Percentiles rank a stretch among this genome's conserved stretches.
phyloP scores from a whole-genome alignment of 345 rosid genomes.

The Citrus glauca region DNA sequence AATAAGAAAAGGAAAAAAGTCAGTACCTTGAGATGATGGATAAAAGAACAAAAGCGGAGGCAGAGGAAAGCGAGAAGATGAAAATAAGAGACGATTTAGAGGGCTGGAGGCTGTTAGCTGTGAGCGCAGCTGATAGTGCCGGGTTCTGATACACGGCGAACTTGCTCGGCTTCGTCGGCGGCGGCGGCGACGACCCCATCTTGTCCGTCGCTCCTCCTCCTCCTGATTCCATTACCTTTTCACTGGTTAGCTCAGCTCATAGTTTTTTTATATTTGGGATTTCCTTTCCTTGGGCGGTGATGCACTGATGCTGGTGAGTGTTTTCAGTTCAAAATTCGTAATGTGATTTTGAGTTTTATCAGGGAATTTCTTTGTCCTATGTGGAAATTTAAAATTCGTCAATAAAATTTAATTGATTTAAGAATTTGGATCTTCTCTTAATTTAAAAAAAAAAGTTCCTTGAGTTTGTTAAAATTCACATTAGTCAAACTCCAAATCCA shows the following conservation, averaged over 20 bases:
- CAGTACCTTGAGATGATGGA: conserved; percentile 50
- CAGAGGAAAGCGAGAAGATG: conserved; percentile 53
- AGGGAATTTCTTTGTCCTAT: too few species aligned
- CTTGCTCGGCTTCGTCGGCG: conserved; percentile 46
- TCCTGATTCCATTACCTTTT: conserved; percentile 16
- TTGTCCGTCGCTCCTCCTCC: conserved; percentile 9
- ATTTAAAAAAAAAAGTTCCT: too few species aligned
- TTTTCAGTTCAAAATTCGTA: background rate
- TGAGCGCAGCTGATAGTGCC: conserved; percentile 65
- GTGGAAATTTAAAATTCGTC: too few species aligned
- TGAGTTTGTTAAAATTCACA: too few species aligned
- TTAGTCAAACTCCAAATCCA: too few species aligned
- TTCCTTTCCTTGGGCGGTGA: background rate
- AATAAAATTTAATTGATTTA: too few species aligned
- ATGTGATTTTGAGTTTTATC: too few species aligned
- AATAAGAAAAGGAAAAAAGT: too few species aligned
- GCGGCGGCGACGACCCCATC: conserved; percentile 10
- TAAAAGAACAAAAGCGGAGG: conserved; percentile 58
- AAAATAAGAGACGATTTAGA: conserved; percentile 53
- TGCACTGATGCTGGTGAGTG: background rate
- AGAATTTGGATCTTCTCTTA: too few species aligned
- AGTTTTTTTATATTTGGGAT: background rate
- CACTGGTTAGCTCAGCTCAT: background rate
- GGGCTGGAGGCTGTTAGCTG: conserved; percentile 70
- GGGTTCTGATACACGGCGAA: conserved; percentile 85